Evolutionary conservation across 768 basidiomycete genomes (phyloP).

Genomic region (Lactarius vividus): DNA sequence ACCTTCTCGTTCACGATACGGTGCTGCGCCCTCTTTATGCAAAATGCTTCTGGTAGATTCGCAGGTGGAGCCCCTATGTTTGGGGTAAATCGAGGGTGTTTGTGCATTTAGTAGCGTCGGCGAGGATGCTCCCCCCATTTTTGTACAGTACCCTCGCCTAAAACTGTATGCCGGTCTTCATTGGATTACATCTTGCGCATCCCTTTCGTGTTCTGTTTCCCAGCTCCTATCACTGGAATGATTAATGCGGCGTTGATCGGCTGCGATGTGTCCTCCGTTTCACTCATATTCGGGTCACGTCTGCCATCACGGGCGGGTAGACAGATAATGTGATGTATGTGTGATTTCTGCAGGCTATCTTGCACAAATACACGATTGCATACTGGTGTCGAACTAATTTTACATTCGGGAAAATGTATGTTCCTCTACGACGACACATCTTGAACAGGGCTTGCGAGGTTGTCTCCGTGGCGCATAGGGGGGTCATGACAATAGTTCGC

Average conservation of each 20-base stretch:
- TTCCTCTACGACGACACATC: not conserved
- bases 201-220: not conserved
- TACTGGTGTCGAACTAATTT: not conserved
- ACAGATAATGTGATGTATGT: not conserved
- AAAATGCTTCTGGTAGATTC: too few relatives aligned
- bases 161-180: not conserved
- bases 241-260: not conserved
- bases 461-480: not conserved
- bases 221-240: not conserved
- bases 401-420: not conserved
- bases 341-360: not conserved
- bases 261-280: not conserved
- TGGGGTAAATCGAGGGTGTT: not conserved
- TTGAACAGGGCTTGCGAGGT: not conserved
- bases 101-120: not conserved
- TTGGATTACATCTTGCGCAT: not conserved
- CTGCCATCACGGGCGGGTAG: not conserved
- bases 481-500: not conserved
- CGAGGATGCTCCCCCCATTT: not conserved
- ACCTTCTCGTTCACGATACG: not conserved
- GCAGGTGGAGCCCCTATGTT: not conserved
- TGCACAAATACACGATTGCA: not conserved
- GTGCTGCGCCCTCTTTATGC: too few relatives aligned
- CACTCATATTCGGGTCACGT: not conserved
- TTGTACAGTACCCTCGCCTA: not conserved